These are phyloP conservation scores for Colletotrichum theobromicola DNA, from an alignment of 2,329 filamentous ascomycete species.

Conservation along the genomic window DNA sequence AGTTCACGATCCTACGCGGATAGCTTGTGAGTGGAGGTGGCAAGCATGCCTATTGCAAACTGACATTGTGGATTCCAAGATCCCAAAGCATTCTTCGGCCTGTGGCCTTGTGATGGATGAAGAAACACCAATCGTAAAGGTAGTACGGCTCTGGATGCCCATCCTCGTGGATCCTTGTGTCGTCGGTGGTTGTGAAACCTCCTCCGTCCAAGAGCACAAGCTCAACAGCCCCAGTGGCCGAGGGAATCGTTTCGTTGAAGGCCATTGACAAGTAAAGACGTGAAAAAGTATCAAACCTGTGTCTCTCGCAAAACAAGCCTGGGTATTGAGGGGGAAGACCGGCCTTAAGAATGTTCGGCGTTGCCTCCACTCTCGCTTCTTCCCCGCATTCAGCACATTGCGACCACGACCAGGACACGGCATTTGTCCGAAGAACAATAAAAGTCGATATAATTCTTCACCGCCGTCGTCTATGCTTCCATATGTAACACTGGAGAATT, in stretches of 20 bases:
- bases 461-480: neutral
- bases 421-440: neutral
- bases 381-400: neutral
- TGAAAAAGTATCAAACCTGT: fast-evolving
- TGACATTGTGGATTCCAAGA: neutral
- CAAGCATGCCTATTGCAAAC: neutral
- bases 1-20: neutral
- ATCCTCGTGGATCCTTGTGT: neutral
- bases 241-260: neutral
- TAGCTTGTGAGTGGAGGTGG: neutral
- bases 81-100: neutral
- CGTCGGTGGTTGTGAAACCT: neutral
- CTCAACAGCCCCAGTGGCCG: neutral
- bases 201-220: neutral
- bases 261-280: neutral
- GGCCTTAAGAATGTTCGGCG: neutral
- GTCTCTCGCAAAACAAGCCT: neutral
- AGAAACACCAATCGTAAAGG: neutral
- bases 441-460: neutral
- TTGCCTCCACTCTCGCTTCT: neutral
- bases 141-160: neutral
- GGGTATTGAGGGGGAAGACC: neutral
- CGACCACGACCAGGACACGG: neutral
- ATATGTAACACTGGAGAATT: neutral
- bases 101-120: neutral